Evolutionary conservation across 2,329 filamentous ascomycete genomes (phyloP).

Genomic region (Apiospora koreana): DNA sequence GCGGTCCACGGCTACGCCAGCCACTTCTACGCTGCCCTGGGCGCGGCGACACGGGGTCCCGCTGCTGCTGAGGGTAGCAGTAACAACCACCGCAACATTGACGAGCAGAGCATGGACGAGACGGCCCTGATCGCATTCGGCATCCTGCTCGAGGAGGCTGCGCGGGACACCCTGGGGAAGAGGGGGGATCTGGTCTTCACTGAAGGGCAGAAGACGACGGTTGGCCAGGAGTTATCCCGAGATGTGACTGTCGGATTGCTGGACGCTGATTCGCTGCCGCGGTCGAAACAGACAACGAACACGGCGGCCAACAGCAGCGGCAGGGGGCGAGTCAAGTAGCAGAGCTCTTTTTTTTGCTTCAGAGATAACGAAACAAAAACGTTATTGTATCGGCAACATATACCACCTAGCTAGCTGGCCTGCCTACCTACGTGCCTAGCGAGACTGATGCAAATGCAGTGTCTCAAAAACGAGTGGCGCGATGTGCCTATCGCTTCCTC

Average conservation of each 20-base stretch:
- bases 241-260: slow-evolving; percentile 25
- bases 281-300: not conserved
- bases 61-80: slow-evolving; percentile 14
- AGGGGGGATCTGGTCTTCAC: slow-evolving; percentile 73
- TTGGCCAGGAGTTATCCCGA: slow-evolving; percentile 14
- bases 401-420: not conserved
- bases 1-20: slow-evolving; percentile 69
- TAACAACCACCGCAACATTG: slow-evolving; percentile 58
- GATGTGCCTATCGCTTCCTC: not conserved
- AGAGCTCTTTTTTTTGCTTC: not conserved
- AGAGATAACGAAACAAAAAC: not conserved
- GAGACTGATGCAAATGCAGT: slow-evolving; percentile 1
- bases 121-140: slow-evolving; percentile 76
- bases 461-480: not conserved
- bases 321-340: not conserved
- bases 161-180: slow-evolving; percentile 59
- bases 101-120: slow-evolving; percentile 71
- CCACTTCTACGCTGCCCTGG: slow-evolving; percentile 59
- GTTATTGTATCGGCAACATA: not conserved
- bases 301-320: slow-evolving; percentile 5
- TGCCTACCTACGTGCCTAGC: not conserved
- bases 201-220: slow-evolving; percentile 48
- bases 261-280: slow-evolving; percentile 15
- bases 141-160: slow-evolving; percentile 72
- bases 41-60: slow-evolving; percentile 18